Evolutionary conservation across 805 yeast species (phyloP).

Genomic region (Kodamaea hsintzibuensis): DNA sequence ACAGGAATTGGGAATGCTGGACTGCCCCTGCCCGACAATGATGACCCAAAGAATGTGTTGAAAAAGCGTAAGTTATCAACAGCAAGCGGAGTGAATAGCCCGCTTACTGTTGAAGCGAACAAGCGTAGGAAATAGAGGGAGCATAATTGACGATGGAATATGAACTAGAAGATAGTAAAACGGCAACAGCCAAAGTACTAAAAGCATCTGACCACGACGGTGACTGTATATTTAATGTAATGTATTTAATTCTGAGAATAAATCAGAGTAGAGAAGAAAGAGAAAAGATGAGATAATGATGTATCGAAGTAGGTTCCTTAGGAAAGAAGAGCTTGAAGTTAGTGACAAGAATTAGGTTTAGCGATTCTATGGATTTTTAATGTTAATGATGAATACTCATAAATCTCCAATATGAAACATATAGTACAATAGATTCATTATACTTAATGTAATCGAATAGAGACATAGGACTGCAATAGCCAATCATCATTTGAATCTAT

Average conservation of each 20-base stretch:
- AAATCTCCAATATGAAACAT: too few species aligned
- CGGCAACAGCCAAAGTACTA: neutral
- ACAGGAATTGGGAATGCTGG: conserved; percentile 4
- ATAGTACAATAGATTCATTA: too few species aligned
- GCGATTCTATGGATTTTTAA: too few species aligned
- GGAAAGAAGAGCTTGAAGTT: neutral
- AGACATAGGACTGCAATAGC: too few species aligned
- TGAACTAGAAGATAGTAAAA: too few species aligned
- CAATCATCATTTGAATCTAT: too few species aligned
- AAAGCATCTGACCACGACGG: neutral
- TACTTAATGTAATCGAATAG: too few species aligned
- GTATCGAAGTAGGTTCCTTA: neutral
- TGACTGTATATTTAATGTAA: neutral
- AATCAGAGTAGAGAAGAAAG: neutral
- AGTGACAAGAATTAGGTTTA: too few species aligned
- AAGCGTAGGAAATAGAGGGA: conserved; percentile 13
- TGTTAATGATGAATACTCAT: too few species aligned
- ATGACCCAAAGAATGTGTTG: conserved; percentile 11
- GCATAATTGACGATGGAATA: neutral
- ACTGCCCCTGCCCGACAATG: conserved; percentile 10
- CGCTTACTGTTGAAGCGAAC: conserved; percentile 11
- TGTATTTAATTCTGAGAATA: neutral
- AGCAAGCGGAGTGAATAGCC: conserved; percentile 11
- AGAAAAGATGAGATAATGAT: neutral
- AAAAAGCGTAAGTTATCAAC: conserved; percentile 16